These are phyloP conservation scores for Mortierella hygrophila DNA, from an alignment of 192 early-diverging fungal species.

Conservation along the genomic window DNA sequence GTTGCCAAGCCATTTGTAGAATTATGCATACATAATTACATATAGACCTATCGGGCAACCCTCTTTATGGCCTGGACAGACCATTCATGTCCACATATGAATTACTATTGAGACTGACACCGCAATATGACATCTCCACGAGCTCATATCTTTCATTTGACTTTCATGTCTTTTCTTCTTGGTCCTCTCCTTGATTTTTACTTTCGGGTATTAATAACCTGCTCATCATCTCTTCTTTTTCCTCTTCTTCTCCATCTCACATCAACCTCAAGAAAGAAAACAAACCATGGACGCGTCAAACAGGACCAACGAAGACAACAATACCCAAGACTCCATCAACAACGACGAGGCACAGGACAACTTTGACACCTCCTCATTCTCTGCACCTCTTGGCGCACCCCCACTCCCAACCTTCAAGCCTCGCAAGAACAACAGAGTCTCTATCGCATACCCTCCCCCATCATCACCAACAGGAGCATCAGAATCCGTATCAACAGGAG, in stretches of 20 bases:
- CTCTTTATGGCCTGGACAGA: too few relatives aligned
- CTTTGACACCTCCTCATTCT: conserved; percentile 24
- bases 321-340: neutral
- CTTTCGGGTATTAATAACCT: neutral
- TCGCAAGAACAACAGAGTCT: conserved; percentile 41
- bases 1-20: too few relatives aligned
- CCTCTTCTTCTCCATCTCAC: neutral
- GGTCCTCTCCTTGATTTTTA: neutral
- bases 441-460: conserved; percentile 32
- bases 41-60: too few relatives aligned
- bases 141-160: too few relatives aligned
- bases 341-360: conserved; percentile 17
- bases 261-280: neutral
- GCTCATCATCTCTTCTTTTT: conserved; percentile 2
- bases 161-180: too few relatives aligned
- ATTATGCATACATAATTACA: too few relatives aligned
- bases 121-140: too few relatives aligned
- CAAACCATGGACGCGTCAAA: conserved; percentile 8
- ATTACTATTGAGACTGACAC: too few relatives aligned
- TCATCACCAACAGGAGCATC: neutral
- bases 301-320: conserved; percentile 1
- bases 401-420: conserved; percentile 41
- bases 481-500: neutral
- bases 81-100: too few relatives aligned
- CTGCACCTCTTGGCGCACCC: conserved; percentile 5